Evolutionary conservation across 208 protist species (phyloP).

Genomic region (Trypanosoma melophagium): DNA sequence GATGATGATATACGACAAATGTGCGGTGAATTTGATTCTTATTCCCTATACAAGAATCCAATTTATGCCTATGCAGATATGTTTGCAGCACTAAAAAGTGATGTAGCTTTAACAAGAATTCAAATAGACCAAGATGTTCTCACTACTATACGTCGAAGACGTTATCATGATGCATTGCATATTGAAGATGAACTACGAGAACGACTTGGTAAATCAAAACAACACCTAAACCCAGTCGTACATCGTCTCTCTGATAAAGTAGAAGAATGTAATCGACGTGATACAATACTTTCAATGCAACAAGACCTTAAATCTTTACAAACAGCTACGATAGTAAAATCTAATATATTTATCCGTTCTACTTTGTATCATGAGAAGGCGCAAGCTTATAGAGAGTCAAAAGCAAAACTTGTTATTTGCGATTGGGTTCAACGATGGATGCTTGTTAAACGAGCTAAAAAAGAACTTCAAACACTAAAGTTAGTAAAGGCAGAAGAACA

Average conservation of each 20-base stretch:
- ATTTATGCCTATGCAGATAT: constrained; percentile 14
- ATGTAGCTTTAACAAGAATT: constrained; percentile 17
- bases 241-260: constrained; percentile 26
- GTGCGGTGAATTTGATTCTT: constrained; percentile 4
- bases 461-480: constrained; percentile 32
- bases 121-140: constrained; percentile 32
- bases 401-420: constrained; percentile 31
- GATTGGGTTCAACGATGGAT: constrained; percentile 33
- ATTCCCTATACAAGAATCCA: background rate
- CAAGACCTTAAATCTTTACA: constrained; percentile 6
- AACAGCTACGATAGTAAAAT: constrained; percentile 2
- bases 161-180: constrained; percentile 22
- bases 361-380: constrained; percentile 31
- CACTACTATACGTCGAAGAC: constrained; percentile 7
- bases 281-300: constrained; percentile 12
- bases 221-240: constrained; percentile 20
- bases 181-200: constrained; percentile 21
- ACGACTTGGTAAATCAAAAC: constrained; percentile 22
- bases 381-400: constrained; percentile 19
- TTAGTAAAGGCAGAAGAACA: constrained; percentile 27
- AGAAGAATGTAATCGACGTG: constrained; percentile 21
- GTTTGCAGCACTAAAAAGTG: constrained; percentile 21
- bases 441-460: constrained; percentile 31
- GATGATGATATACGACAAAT: constrained; percentile 6
- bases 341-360: constrained; percentile 18